Conservation (phyloP, 2,329 filamentous ascomycete genomes). For the Microcyclosporella mali region DNA sequence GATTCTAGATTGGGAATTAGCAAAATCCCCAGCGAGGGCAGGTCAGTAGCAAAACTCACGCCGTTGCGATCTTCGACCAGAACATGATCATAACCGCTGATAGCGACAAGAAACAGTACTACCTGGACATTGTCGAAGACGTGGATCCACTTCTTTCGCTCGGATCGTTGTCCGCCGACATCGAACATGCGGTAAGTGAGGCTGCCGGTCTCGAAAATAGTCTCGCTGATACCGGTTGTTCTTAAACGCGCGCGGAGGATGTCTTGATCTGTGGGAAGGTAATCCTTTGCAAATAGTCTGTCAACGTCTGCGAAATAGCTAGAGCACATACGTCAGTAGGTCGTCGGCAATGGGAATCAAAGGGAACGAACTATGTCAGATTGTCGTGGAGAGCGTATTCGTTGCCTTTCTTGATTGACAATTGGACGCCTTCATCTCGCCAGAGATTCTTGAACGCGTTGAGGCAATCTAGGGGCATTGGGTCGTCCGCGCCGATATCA, state of each 20-base stretch:
- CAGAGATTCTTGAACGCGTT: conserved; percentile 78
- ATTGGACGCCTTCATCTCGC: conserved; percentile 74
- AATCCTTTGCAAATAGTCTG: conserved; percentile 59
- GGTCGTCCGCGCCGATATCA: conserved; percentile 76
- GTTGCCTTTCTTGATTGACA: conserved; percentile 87
- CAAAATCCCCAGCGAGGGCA: neutral
- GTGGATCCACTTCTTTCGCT: conserved; percentile 96
- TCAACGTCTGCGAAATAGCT: conserved; percentile 75
- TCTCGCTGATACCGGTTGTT: conserved; percentile 94
- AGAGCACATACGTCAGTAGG: neutral
- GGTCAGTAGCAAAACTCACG: conserved; percentile 57
- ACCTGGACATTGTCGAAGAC: conserved; percentile 93
- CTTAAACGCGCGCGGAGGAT: conserved; percentile 74
- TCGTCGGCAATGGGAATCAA: too few species aligned
- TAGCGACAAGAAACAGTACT: conserved; percentile 85
- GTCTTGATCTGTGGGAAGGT: conserved; percentile 89
- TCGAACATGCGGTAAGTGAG: conserved; percentile 97
- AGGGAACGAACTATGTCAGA: conserved; percentile 69
- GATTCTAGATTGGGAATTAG: conserved; percentile 36
- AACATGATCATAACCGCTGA: conserved; percentile 95
- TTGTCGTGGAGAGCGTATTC: conserved; percentile 97
- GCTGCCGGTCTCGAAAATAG: conserved; percentile 83
- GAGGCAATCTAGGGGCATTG: conserved; percentile 70
- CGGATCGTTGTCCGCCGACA: conserved; percentile 83
- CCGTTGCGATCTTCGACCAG: conserved; percentile 94